Base-by-base conservation (phyloP, 768 basidiomycete genomes). In the Psilocybe cubensis region DNA sequence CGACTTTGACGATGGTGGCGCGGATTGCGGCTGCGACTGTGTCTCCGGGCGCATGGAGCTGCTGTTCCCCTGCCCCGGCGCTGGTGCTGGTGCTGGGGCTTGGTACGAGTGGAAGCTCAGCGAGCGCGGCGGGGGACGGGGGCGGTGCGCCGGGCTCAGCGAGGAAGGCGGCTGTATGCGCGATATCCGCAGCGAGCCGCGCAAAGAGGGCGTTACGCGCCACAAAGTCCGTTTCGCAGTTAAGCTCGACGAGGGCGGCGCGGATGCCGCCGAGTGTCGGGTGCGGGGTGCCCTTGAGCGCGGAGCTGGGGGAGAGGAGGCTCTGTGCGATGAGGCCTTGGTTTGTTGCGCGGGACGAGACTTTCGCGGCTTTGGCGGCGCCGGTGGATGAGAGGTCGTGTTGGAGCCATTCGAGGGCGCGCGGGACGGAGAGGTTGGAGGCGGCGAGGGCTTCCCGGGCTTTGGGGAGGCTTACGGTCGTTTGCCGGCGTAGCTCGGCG, bases 221-320 rank as follows among this genome's bases (percentile, higher is more conserved):
- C 25, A 98, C 96, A 69, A 97, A 98, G 75, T 98, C 96, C 51
- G 96, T 97, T 76, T 98, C 96, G 76, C 96, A 98, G 64, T 92
- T 93, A 59, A 97, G 78, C 72, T 98, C 96, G 55, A 98, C 77
- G 83, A 97, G 90, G 18, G 89, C 87, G 10, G 91, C 94, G 33
- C 92, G 84, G 31, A 91, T 73, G 35, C 83, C 79, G 1, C 79
- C 80, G 33, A 66, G 74, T 10, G 62, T 38, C 14, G 14, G 12
- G 14, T 38, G 35, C 7, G 35, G 35, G 7, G n/a, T 11, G 4
- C 35, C 68, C 45, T 66, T 70, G 29, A 74, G 61, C 17, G 78
- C 79, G 20, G 75, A 73, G 14, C 89, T 91, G 12, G 81, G 76
- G 17, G 91, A 86, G 21, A 96, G 80, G 10, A 93, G 73, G 42